These are phyloP conservation scores for Candida argentea DNA, from an alignment of 805 yeast genomes.

Conservation along the genomic window DNA sequence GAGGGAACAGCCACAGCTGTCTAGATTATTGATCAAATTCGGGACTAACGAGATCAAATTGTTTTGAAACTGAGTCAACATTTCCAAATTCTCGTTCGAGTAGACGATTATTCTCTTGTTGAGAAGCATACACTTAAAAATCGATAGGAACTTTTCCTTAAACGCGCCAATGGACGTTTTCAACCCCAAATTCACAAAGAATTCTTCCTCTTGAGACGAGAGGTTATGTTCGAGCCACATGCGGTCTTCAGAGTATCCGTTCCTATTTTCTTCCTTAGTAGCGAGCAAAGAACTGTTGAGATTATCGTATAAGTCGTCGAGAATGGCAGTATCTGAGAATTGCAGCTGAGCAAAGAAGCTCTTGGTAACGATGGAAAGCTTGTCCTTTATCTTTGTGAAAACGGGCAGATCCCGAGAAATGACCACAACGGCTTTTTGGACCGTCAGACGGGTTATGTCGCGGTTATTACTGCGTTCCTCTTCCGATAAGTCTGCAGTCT, in stretches of 20 bases:
- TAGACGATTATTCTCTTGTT: conserved; percentile 70
- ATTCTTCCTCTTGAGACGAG: conserved; percentile 29
- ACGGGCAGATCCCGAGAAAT: conserved; percentile 73
- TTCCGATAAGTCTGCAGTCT: conserved; percentile 44
- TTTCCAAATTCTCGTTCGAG: conserved; percentile 66
- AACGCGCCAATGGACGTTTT: conserved; percentile 53
- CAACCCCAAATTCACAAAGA: conserved; percentile 58
- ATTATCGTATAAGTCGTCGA: conserved; percentile 63
- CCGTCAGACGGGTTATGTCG: conserved; percentile 74
- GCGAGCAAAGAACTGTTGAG: conserved; percentile 26
- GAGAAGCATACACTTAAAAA: conserved; percentile 68
- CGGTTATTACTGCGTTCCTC: conserved; percentile 37
- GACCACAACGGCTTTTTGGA: conserved; percentile 86
- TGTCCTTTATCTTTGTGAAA: conserved; percentile 81
- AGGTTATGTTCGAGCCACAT: conserved; percentile 10
- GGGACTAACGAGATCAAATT: conserved; percentile 80
- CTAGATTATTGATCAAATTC: conserved; percentile 58
- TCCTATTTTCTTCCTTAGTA: conserved; percentile 9
- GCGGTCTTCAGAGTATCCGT: too few relatives aligned
- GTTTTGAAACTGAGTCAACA: conserved; percentile 73
- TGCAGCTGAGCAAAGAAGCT: conserved; percentile 76
- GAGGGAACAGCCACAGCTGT: conserved; percentile 73
- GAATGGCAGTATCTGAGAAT: conserved; percentile 59
- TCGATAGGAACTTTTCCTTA: conserved; percentile 46
- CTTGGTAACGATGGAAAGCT: conserved; percentile 78